A percentile compares a stretch with the other conserved stretches of the same genome.
phyloP scores from a whole-genome alignment of 148 eudicot genomes.

The Fagopyrum homotropicum region DNA sequence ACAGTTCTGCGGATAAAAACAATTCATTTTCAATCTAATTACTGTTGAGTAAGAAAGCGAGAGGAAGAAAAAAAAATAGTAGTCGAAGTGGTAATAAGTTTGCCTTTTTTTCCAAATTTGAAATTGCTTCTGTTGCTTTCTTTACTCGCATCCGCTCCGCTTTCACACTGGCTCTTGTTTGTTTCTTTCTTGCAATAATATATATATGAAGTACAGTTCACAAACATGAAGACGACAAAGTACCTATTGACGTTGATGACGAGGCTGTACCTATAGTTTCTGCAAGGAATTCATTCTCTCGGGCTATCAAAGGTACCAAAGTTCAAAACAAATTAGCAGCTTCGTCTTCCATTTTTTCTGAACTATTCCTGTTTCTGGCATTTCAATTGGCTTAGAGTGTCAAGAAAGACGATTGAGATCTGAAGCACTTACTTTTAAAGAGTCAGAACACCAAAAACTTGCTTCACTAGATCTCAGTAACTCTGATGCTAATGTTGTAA shows the following conservation, averaged over 20 bases:
- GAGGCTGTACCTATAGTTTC: constrained; percentile 45
- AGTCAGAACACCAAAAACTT: constrained; percentile 50
- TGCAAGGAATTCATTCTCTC: constrained; percentile 71
- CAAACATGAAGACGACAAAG: constrained; percentile 31
- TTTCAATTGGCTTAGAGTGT: constrained; percentile 36
- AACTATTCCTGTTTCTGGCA: not conserved
- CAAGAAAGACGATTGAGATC: constrained; percentile 68
- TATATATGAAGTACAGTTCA: constrained; percentile 27
- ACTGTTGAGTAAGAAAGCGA: not conserved
- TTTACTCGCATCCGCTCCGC: constrained; percentile 11
- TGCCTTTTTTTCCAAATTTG: not conserved
- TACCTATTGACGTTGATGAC: constrained; percentile 15
- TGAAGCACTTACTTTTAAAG: constrained; percentile 34
- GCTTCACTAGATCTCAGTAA: constrained; percentile 71
- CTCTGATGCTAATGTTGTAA: constrained; percentile 28
- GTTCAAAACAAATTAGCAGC: not conserved
- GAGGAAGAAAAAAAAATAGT: not conserved
- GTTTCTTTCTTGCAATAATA: constrained; percentile 12
- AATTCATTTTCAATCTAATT: not conserved
- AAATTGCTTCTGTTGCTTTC: not conserved
- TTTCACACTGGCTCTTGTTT: constrained; percentile 1
- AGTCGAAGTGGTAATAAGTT: not conserved
- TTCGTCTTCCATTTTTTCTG: not conserved
- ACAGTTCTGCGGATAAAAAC: not conserved
- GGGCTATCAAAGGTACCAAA: constrained; percentile 66